A percentile compares a stretch with the other conserved stretches of the same genome.
Conservation (phyloP, 495 filamentous ascomycete genomes). For the Neurospora sp. region DNA sequence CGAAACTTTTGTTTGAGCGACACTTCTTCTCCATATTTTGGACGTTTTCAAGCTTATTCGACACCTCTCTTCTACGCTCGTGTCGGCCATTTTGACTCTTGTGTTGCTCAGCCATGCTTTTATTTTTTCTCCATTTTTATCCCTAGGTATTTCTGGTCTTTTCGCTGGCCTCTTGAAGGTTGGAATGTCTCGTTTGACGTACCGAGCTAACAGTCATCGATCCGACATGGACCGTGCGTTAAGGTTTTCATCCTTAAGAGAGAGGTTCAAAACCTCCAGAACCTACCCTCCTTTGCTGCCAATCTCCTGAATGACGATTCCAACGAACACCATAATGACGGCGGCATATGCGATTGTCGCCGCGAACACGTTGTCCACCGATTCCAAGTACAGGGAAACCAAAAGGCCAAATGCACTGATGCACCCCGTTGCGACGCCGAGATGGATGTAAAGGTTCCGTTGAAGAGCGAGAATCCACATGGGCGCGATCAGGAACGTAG, state of each 20-base stretch:
- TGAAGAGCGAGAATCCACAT: no score
- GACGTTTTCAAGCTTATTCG: neutral
- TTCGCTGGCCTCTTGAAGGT: neutral
- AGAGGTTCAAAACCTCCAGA: neutral
- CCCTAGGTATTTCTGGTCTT: neutral
- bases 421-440: neutral
- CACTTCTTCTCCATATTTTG: neutral
- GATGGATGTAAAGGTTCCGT: no score
- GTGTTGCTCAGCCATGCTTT: neutral
- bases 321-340: neutral
- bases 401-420: neutral
- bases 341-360: neutral
- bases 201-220: neutral
- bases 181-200: neutral
- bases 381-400: neutral
- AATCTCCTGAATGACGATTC: neutral
- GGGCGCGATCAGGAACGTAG: no score
- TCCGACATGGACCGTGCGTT: neutral
- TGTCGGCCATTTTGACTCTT: neutral
- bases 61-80: neutral
- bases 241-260: neutral
- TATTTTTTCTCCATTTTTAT: rapidly evolving
- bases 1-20: neutral
- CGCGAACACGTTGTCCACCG: neutral
- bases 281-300: neutral